Evolutionary conservation across 352 stramenopile species (phyloP).

Genomic region (Globisporangium rhizosaccharum): DNA sequence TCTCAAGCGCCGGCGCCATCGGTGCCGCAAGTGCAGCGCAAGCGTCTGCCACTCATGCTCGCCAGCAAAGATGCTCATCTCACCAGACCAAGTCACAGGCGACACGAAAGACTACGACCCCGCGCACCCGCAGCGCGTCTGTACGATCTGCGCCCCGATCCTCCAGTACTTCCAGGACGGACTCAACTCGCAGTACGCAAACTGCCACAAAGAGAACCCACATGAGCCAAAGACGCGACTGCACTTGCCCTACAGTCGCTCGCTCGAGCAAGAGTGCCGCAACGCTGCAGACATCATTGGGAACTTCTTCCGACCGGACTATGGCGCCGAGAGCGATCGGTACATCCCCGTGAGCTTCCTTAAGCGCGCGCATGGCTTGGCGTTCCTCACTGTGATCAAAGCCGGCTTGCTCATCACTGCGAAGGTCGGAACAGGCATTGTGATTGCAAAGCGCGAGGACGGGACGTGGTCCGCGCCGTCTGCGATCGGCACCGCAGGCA

Average conservation of each 20-base stretch:
- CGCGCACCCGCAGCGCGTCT: conserved; percentile 69
- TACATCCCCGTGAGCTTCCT: conserved; percentile 79
- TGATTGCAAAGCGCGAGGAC: conserved; percentile 86
- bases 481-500: conserved; percentile 89
- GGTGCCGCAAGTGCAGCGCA: conserved; percentile 69
- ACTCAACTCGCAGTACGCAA: conserved; percentile 66
- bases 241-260: conserved; percentile 68
- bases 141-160: conserved; percentile 73
- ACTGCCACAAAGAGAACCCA: conserved; percentile 80
- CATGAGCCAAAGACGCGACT: conserved; percentile 66
- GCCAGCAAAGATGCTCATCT: conserved; percentile 69
- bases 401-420: conserved; percentile 79
- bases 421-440: conserved; percentile 81
- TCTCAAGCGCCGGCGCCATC: conserved; percentile 63
- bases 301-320: conserved; percentile 74
- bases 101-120: conserved; percentile 67
- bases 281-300: conserved; percentile 73
- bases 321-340: conserved; percentile 64
- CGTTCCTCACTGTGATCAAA: conserved; percentile 84
- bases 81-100: conserved; percentile 49
- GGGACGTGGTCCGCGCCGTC: conserved; percentile 89
- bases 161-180: conserved; percentile 69
- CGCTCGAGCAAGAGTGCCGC: conserved; percentile 69
- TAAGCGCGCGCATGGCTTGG: conserved; percentile 74
- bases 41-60: conserved; percentile 67